Conservation (phyloP, 805 yeast genomes). For the Candida endomychidarum region DNA sequence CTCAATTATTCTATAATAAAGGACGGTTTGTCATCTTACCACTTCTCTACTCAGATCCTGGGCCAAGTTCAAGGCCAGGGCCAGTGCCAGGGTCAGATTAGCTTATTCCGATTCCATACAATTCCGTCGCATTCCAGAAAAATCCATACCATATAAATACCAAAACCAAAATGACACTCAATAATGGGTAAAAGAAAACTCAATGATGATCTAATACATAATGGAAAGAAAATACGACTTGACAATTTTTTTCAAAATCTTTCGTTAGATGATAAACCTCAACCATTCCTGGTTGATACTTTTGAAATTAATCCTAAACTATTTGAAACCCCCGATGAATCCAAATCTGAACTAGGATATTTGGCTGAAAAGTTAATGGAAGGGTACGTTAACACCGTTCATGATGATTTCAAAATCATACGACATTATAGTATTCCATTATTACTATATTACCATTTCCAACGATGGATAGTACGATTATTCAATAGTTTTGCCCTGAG, state of each 20-base stretch:
- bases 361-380: constrained; percentile 17
- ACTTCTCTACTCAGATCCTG: no score
- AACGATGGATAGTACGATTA: constrained; percentile 35
- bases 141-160: background rate
- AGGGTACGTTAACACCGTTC: constrained; percentile 8
- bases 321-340: constrained; percentile 3
- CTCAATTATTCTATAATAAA: no score
- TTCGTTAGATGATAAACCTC: constrained; percentile 16
- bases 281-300: background rate
- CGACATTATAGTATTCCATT: constrained; percentile 26
- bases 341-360: constrained; percentile 5
- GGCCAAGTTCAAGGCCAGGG: no score
- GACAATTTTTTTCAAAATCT: constrained; percentile 29
- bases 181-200: constrained; percentile 6
- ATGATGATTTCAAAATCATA: constrained; percentile 18
- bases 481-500: constrained; percentile 34
- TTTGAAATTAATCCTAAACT: constrained; percentile 10
- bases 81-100: background rate
- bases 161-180: background rate
- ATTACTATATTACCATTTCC: constrained; percentile 28
- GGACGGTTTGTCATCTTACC: no score
- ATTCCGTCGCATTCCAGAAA: background rate
- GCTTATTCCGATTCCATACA: no score
- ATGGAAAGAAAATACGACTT: constrained; percentile 30
- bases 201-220: constrained; percentile 12